phyloP scores from a whole-genome alignment of 768 basidiomycete genomes.

The Tylopilus sp. region DNA sequence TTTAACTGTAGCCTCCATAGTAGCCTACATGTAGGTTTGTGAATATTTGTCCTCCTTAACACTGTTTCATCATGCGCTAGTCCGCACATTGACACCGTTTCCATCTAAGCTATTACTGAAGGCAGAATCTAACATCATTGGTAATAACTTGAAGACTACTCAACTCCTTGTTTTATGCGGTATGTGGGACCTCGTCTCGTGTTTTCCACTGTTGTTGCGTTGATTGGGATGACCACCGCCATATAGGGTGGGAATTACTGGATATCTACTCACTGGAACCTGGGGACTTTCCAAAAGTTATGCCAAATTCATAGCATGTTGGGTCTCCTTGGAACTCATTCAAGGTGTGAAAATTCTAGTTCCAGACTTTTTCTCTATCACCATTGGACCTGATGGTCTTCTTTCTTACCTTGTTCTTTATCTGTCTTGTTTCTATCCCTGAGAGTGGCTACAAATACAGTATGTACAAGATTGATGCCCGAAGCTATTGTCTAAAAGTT shows the following conservation, averaged over 20 bases:
- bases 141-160: neutral
- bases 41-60: conserved; percentile 11
- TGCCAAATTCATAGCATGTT: conserved; percentile 50
- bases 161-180: neutral
- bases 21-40: conserved; percentile 9
- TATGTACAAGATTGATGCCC: neutral
- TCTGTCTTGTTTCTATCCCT: conserved; percentile 30
- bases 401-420: conserved; percentile 46
- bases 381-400: conserved; percentile 44
- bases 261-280: too few species aligned
- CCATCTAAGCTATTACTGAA: conserved; percentile 61
- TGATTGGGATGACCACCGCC: neutral
- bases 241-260: neutral
- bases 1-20: conserved; percentile 22
- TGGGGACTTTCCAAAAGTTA: conserved; percentile 45
- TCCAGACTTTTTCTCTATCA: conserved; percentile 1
- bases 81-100: conserved; percentile 51
- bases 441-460: conserved; percentile 24
- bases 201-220: neutral
- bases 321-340: conserved; percentile 52
- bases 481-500: neutral
- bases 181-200: conserved; percentile 1
- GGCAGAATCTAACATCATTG: conserved; percentile 13
- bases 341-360: conserved; percentile 44
- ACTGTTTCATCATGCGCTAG: conserved; percentile 10